Evolutionary conservation across 2,329 filamentous ascomycete genomes (phyloP).

Genomic region (Blumeria graminis): DNA sequence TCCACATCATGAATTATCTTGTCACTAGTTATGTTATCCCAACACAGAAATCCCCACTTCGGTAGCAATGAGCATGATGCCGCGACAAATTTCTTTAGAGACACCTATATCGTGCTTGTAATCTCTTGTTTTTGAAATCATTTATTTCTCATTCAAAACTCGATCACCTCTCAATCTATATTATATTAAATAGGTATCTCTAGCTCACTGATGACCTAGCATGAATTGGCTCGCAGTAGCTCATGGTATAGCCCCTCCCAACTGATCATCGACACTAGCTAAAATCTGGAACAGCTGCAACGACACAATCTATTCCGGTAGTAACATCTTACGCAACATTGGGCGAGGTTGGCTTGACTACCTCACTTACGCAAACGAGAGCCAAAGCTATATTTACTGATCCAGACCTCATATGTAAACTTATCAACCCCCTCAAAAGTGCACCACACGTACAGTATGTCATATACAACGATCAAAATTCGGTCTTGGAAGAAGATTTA

Average conservation of each 20-base stretch:
- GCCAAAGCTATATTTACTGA: constrained; percentile 72
- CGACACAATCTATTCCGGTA: constrained; percentile 70
- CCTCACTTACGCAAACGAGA: constrained; percentile 60
- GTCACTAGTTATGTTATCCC: no score
- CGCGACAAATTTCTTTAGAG: no score
- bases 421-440: constrained; percentile 31
- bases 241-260: constrained; percentile 16
- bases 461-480: constrained; percentile 27
- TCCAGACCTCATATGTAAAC: constrained; percentile 43
- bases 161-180: no score
- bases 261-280: background rate
- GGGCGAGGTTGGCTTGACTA: constrained; percentile 57
- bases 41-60: no score
- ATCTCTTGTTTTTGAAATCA: no score
- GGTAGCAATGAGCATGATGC: no score
- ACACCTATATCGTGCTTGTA: no score
- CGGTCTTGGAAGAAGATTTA: constrained; percentile 23
- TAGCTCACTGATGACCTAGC: constrained; percentile 3
- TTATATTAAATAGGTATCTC: no score
- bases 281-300: constrained; percentile 13
- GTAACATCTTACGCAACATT: constrained; percentile 90
- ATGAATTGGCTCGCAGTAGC: constrained; percentile 24
- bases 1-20: no score
- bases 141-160: no score
- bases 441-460: constrained; percentile 26